phyloP scores from a whole-genome alignment of 2,329 filamentous ascomycete species.

The Sporothrix dimorphospora region DNA sequence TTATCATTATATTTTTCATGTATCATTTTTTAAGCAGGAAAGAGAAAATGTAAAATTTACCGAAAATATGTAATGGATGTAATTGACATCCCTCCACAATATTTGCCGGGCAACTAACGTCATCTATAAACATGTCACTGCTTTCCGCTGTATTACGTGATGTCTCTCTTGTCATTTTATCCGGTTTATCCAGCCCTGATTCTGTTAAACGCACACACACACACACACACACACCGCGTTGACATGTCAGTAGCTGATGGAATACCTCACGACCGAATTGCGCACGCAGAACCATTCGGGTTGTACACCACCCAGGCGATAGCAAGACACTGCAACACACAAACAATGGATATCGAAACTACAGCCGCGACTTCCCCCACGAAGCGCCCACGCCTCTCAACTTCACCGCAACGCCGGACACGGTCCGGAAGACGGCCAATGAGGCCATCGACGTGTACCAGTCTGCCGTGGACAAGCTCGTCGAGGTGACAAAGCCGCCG shows the following conservation, averaged over 20 bases:
- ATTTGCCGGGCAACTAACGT: neutral
- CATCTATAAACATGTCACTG: neutral
- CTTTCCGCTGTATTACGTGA: constrained; percentile 1
- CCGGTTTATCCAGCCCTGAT: neutral
- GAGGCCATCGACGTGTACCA: neutral
- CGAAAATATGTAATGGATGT: neutral
- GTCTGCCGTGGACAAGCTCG: neutral
- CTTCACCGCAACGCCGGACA: neutral
- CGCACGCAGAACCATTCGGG: neutral
- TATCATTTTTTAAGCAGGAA: neutral
- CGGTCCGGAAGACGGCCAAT: neutral
- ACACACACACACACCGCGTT: neutral
- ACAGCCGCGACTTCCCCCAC: neutral
- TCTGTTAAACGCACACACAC: neutral
- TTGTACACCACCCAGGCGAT: neutral
- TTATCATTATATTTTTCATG: too few species aligned
- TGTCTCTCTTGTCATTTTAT: neutral
- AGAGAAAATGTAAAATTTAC: neutral
- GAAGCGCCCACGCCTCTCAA: neutral
- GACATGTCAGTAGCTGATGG: neutral
- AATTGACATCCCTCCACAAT: neutral
- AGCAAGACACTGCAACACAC: neutral
- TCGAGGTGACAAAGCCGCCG: neutral
- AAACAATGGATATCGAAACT: neutral
- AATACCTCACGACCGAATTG: neutral